phyloP scores from a whole-genome alignment of 352 stramenopile species.

The Pythium dissimile region DNA sequence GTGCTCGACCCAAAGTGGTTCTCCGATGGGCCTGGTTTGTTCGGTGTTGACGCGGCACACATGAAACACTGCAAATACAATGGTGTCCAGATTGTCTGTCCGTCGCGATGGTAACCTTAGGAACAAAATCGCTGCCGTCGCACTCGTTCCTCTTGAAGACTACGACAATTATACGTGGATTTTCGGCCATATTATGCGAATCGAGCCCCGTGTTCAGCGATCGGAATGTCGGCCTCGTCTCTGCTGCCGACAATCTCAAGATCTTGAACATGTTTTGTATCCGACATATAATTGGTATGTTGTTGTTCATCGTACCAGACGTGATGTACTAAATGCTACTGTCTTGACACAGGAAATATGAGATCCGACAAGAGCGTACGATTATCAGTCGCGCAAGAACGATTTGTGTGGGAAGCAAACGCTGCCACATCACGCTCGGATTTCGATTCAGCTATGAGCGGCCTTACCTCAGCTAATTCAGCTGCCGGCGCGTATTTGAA shows the following conservation, averaged over 20 bases:
- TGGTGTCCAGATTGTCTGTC: slow-evolving; percentile 21
- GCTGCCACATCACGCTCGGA: no score
- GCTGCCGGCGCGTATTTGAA: no score
- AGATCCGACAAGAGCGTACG: no score
- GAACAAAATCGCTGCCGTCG: slow-evolving; percentile 15
- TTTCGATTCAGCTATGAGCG: no score
- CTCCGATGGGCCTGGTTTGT: background rate
- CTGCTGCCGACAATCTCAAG: background rate
- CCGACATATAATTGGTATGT: background rate
- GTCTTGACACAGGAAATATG: no score
- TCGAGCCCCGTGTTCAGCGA: background rate
- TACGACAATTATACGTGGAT: slow-evolving; percentile 20
- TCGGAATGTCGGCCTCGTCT: background rate
- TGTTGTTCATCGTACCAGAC: no score
- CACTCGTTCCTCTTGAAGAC: slow-evolving; percentile 9
- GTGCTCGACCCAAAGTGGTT: slow-evolving; percentile 9
- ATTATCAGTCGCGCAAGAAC: no score
- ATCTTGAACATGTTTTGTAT: slow-evolving; percentile 1
- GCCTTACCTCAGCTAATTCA: no score
- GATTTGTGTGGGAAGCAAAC: no score
- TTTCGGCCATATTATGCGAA: background rate
- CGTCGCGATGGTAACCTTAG: slow-evolving; percentile 22
- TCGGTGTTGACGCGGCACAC: slow-evolving; percentile 19
- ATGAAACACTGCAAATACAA: slow-evolving; percentile 32
- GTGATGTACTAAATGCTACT: no score